A percentile compares a stretch with the other conserved stretches of the same genome.
phyloP scores from a whole-genome alignment of 1,284 basidiomycete genomes.

The Ceratobasidium sp. region DNA sequence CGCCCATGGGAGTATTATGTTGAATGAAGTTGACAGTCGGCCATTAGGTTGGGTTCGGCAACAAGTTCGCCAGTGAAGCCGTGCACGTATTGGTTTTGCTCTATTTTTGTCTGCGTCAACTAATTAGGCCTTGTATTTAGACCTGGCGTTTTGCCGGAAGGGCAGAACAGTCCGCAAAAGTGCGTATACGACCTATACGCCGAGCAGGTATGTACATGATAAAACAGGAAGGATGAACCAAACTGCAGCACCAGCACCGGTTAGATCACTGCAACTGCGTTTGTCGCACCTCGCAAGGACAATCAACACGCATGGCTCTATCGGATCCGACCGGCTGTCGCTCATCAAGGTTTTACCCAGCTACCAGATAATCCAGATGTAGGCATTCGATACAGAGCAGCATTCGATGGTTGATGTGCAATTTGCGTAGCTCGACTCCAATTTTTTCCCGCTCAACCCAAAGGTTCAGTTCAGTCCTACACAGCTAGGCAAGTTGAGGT shows the following conservation, averaged over 20 bases:
- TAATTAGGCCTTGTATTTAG: no score
- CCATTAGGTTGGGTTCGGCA: conserved; percentile 52
- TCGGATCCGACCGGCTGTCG: conserved; percentile 74
- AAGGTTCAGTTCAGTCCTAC: conserved; percentile 71
- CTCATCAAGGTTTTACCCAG: conserved; percentile 69
- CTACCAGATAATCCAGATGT: conserved; percentile 69
- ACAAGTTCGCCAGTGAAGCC: conserved; percentile 50
- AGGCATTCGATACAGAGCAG: background rate
- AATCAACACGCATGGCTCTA: conserved; percentile 66
- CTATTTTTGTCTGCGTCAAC: background rate
- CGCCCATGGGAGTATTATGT: conserved; percentile 57
- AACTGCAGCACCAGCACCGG: background rate
- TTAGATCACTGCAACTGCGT: conserved; percentile 69
- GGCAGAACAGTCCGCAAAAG: conserved; percentile 71
- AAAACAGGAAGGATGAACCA: background rate
- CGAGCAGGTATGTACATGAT: conserved; percentile 59
- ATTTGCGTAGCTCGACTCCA: conserved; percentile 62
- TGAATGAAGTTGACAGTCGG: background rate
- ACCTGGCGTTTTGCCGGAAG: conserved; percentile 63
- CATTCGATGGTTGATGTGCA: background rate
- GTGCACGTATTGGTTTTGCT: conserved; percentile 42
- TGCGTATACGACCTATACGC: conserved; percentile 69
- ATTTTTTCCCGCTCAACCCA: conserved; percentile 68
- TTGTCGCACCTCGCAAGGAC: conserved; percentile 64
- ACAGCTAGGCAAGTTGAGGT: conserved; percentile 57